phyloP scores from a whole-genome alignment of 352 stramenopile genomes.

The Pythium guiyangense region DNA sequence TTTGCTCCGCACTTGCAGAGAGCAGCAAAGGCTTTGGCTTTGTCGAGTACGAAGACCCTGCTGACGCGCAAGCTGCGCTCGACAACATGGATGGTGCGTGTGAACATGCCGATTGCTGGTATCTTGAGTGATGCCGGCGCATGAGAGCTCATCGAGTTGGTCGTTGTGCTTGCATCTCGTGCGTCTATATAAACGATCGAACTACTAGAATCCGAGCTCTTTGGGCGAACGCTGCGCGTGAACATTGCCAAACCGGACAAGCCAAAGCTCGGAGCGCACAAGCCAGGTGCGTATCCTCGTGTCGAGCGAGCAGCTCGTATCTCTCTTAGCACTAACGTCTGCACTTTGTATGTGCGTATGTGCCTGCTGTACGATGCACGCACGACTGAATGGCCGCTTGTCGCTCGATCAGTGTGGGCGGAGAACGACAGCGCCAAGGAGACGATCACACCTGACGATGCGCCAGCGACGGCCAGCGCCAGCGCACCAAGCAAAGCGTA shows the following conservation, averaged over 20 bases:
- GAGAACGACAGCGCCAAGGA: slow-evolving; percentile 32
- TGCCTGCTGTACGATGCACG: no score
- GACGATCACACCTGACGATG: slow-evolving; percentile 11
- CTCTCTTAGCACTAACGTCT: neutral
- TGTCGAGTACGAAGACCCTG: slow-evolving; percentile 90
- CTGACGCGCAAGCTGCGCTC: slow-evolving; percentile 88
- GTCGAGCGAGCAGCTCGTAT: neutral
- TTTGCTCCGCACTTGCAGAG: slow-evolving; percentile 24
- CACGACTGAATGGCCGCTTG: neutral
- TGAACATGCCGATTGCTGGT: neutral
- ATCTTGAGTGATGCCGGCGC: neutral
- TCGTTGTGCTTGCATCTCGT: no score
- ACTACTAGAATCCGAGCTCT: slow-evolving; percentile 84
- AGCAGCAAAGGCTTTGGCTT: slow-evolving; percentile 92
- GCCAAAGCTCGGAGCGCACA: slow-evolving; percentile 67
- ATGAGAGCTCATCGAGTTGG: neutral
- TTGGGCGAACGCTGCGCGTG: slow-evolving; percentile 89
- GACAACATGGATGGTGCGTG: slow-evolving; percentile 94
- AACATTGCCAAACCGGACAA: slow-evolving; percentile 87
- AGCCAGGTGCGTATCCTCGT: slow-evolving; percentile 56
- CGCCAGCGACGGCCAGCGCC: slow-evolving; percentile 5
- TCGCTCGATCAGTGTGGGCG: slow-evolving; percentile 46
- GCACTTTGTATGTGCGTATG: neutral
- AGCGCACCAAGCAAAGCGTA: slow-evolving; percentile 13
- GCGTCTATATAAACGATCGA: neutral